Evolutionary conservation across 169 alveolate genomes (phyloP), one percentile per base, ranked within the genome.

Genomic region (Cryptosporidium meleagridis): DNA sequence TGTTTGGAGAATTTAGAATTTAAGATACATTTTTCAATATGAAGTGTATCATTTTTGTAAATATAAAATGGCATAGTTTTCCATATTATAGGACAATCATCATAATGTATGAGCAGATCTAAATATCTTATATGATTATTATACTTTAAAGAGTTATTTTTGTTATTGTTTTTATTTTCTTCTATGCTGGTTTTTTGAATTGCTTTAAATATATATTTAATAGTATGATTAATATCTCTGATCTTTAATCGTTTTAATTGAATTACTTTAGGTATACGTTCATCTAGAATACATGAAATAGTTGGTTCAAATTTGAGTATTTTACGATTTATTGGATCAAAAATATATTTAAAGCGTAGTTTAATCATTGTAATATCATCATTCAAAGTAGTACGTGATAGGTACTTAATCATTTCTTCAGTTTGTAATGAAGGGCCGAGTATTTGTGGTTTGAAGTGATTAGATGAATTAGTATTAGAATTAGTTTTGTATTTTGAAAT

Each of bases 11-110:
- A 21, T n/a, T 53, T 53, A 52, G 86, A 75, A 37, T 59, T 75
- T 53, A 59, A 58, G 44, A 75, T 61, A 35, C 86, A 75, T 44
- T 75, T 75, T 23, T 75, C 86, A 4, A 75, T 10, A 58, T 75
- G 41, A 33, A 48, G 37, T n/a, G 35, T 58, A n/a, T 75, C 71
- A 41, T 71, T 71, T 21, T 53, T 8, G 59, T 45, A 45, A 45
- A 71, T 45, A 71, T 31, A 21, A 71, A 45, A 41, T 2, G 85
- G 85, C 61, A 75, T 75, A 55, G 86, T 58, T 31, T 75, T 29
- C 86, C 86, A 75, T 21, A 75, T 75, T 7, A 58, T 31, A 39
- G 86, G 86, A 58, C 86, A 75, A 75, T 75, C 86, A 53, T 75
- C 86, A 61, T 75, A 75, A 75, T 75, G 86, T 61, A 75, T 21